A percentile compares a stretch with the other conserved stretches of the same genome.
Evolutionary conservation across 495 filamentous ascomycete species (phyloP).

Genomic region (Durotheca rogersii): DNA sequence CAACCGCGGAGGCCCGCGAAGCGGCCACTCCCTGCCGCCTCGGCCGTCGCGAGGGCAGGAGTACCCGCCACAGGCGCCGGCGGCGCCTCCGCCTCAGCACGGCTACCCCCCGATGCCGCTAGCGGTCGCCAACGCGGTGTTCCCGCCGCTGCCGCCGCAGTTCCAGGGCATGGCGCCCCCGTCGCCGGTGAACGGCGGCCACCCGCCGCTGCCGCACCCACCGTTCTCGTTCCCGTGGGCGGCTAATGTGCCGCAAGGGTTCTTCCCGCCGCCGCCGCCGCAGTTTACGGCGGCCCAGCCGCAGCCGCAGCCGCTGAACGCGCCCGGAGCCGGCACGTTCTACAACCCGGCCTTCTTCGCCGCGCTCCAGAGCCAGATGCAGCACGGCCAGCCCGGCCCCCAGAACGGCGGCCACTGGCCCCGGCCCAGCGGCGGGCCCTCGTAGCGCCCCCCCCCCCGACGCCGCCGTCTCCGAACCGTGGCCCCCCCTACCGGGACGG

Average conservation of each 20-base stretch:
- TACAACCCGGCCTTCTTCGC: conserved; percentile 67
- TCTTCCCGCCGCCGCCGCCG: conserved; percentile 33
- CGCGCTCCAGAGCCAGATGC: conserved; percentile 46
- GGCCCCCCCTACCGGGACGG: no score
- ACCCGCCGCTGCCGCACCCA: conserved; percentile 22
- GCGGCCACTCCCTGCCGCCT: conserved; percentile 38
- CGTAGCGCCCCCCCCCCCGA: no score
- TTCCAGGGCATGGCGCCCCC: conserved; percentile 21
- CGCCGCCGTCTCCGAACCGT: no score
- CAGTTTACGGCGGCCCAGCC: conserved; percentile 32
- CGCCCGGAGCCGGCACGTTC: conserved; percentile 38
- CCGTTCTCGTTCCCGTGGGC: conserved; percentile 29
- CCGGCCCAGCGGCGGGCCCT: no score
- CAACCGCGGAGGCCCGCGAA: conserved; percentile 35
- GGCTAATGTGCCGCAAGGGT: conserved; percentile 27
- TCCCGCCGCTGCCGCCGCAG: conserved; percentile 21
- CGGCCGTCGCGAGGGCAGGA: conserved; percentile 34
- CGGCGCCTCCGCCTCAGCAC: conserved; percentile 30
- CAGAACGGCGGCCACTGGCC: conserved; percentile 35
- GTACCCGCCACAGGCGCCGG: conserved; percentile 29
- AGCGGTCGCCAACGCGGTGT: conserved; percentile 12
- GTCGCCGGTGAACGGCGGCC: conserved; percentile 21
- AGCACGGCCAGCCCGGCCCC: conserved; percentile 44
- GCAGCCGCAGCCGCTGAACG: no score
- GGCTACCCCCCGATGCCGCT: conserved; percentile 21